These are phyloP conservation scores for Lachnum nothofagi DNA, from an alignment of 2,329 filamentous ascomycete species.

Conservation along the genomic window DNA sequence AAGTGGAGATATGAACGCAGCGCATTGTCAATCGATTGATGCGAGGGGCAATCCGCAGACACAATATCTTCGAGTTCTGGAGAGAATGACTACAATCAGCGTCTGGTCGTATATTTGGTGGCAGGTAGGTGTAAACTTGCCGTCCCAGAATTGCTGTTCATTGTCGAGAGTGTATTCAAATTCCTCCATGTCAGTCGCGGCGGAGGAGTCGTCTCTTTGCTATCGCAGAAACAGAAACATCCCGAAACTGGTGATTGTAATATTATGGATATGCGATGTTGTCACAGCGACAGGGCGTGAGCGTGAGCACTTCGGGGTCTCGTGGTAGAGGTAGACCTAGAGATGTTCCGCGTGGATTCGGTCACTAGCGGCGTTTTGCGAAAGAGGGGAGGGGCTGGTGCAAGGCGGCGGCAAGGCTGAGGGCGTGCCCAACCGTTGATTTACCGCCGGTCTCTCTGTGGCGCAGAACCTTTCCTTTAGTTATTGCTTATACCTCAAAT, in stretches of 20 bases:
- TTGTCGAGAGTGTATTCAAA: conserved; percentile 69
- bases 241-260: conserved; percentile 10
- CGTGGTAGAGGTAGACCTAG: not conserved
- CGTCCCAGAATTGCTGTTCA: conserved; percentile 85
- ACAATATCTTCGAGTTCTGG: conserved; percentile 64
- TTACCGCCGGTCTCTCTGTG: too few species aligned
- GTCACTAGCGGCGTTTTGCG: not conserved
- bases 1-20: conserved; percentile 79
- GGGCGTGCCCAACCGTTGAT: too few species aligned
- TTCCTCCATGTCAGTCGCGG: conserved; percentile 40
- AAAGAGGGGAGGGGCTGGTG: not conserved
- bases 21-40: conserved; percentile 74
- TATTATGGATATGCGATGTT: not conserved
- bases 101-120: not conserved
- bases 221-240: conserved; percentile 29
- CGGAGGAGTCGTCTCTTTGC: conserved; percentile 8
- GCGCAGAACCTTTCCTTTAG: too few species aligned
- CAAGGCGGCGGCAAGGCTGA: conserved; percentile 1
- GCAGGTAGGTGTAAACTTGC: conserved; percentile 44
- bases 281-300: not conserved
- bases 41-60: conserved; percentile 50
- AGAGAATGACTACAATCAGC: conserved; percentile 4
- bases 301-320: too few species aligned
- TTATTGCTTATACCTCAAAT: too few species aligned
- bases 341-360: not conserved